phyloP scores from a whole-genome alignment of 2,329 filamentous ascomycete genomes.

The Sporothrix inflata region DNA sequence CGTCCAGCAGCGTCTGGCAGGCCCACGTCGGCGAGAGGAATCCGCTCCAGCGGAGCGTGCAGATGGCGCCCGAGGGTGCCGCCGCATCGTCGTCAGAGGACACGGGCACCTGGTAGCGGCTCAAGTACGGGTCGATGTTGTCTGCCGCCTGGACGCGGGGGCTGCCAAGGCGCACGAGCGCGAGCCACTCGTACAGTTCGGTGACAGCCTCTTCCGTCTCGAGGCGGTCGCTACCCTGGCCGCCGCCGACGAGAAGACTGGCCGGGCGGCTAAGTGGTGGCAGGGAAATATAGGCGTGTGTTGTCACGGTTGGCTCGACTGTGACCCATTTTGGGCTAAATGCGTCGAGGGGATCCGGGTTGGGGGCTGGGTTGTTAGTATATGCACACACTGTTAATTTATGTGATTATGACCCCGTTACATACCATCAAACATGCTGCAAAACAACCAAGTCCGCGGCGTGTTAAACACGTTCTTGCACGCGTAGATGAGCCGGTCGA shows the following conservation, averaged over 20 bases:
- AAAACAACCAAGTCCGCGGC: constrained; percentile 77
- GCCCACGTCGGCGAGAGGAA: constrained; percentile 60
- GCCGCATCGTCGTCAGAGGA: not conserved
- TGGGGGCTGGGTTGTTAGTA: constrained; percentile 46
- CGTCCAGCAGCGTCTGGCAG: constrained; percentile 51
- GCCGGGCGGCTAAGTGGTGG: constrained; percentile 42
- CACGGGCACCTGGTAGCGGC: constrained; percentile 65
- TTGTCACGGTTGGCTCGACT: constrained; percentile 41
- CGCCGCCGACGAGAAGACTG: constrained; percentile 42
- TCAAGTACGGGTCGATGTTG: constrained; percentile 68
- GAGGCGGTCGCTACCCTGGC: constrained; percentile 44
- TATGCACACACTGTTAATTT: constrained; percentile 20
- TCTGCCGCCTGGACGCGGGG: constrained; percentile 63
- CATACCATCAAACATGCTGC: constrained; percentile 58
- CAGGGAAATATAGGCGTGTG: constrained; percentile 39
- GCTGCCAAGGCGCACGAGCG: constrained; percentile 66
- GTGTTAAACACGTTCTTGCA: constrained; percentile 74
- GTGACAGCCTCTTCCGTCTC: constrained; percentile 65
- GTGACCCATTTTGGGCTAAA: constrained; percentile 51
- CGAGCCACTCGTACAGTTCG: constrained; percentile 75
- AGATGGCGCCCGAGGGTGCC: constrained; percentile 40
- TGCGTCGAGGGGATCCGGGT: constrained; percentile 53
- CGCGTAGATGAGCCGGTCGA: constrained; percentile 76
- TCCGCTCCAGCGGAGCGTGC: constrained; percentile 62
- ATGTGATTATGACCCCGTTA: not conserved